Conservation (phyloP, 768 basidiomycete species). For the Mycena indigotica region DNA sequence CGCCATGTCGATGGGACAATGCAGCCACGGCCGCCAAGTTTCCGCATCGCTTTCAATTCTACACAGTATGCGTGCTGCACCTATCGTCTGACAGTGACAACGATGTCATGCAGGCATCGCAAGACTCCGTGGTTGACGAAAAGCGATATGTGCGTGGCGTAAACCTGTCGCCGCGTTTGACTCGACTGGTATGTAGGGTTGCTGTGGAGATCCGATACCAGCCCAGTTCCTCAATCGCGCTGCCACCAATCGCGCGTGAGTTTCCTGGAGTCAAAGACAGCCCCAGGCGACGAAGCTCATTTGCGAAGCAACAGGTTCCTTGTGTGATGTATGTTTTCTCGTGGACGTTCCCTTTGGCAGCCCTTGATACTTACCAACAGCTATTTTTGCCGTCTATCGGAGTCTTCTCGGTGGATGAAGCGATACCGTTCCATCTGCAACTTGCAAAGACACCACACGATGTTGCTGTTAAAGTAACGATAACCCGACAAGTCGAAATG, state of each 20-base stretch:
- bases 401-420: neutral
- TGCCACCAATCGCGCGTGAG: neutral
- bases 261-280: neutral
- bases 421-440: neutral
- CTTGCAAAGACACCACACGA: neutral
- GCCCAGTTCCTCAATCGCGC: neutral
- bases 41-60: neutral
- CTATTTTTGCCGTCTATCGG: neutral
- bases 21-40: neutral
- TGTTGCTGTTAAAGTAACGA: neutral
- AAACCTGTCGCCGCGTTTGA: neutral
- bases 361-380: neutral
- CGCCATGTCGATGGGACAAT: neutral
- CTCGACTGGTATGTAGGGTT: neutral
- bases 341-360: too few relatives aligned
- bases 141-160: neutral
- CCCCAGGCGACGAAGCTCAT: neutral
- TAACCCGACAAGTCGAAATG: neutral
- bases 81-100: neutral
- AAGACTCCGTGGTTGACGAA: neutral
- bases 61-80: neutral
- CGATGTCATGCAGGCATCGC: neutral
- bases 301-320: neutral
- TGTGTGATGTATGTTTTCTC: too few relatives aligned
- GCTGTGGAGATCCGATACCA: neutral